These are phyloP conservation scores for Rhododendron simsii DNA, from an alignment of 148 eudicot genomes.

Conservation along the genomic window DNA sequence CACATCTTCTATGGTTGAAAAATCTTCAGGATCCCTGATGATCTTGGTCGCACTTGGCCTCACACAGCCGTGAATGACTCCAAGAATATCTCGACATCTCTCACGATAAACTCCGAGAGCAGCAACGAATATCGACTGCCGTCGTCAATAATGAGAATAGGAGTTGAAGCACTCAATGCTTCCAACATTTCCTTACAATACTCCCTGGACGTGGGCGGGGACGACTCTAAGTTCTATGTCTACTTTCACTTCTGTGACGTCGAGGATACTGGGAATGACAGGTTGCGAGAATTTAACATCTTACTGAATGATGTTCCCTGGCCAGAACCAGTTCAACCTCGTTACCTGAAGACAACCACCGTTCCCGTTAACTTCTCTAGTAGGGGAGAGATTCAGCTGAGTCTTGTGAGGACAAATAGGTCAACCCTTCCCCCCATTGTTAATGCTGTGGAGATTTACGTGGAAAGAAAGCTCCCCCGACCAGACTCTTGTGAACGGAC, in stretches of 20 bases:
- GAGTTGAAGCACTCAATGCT: not conserved
- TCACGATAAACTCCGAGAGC: not conserved
- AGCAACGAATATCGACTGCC: not conserved
- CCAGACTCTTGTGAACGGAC: not conserved
- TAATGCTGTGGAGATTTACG: slow-evolving; percentile 27
- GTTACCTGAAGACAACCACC: not conserved
- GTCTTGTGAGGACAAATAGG: not conserved
- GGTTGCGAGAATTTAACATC: slow-evolving; percentile 30
- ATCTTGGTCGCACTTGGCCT: slow-evolving; percentile 1
- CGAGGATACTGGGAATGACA: not conserved
- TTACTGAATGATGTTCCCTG: slow-evolving; percentile 14
- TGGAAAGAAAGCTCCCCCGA: slow-evolving; percentile 5
- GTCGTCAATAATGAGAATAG: not conserved
- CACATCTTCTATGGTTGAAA: not conserved
- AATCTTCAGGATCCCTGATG: slow-evolving; percentile 1
- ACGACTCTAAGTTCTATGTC: not conserved
- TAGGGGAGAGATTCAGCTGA: not conserved
- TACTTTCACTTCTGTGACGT: slow-evolving; percentile 46
- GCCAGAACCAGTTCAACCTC: slow-evolving; percentile 15
- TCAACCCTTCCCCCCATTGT: slow-evolving; percentile 34
- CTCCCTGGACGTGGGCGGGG: not conserved
- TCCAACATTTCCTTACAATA: not conserved
- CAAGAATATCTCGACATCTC: not conserved
- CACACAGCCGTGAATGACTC: too few species aligned
- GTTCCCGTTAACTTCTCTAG: not conserved